phyloP scores from a whole-genome alignment of 2,329 filamentous ascomycete genomes.

The Gyromitra esculenta region DNA sequence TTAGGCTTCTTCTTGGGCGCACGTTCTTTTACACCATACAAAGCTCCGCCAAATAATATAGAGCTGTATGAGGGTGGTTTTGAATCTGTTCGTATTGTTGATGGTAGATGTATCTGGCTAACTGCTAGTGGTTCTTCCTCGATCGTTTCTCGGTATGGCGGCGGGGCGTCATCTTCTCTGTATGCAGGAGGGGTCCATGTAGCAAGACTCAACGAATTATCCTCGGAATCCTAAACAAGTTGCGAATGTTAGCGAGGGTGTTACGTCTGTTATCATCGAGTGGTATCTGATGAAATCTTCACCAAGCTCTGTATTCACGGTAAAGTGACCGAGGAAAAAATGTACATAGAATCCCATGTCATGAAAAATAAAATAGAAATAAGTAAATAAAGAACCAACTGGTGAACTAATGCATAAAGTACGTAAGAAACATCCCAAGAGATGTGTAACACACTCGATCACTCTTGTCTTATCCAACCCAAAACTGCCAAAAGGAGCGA shows the following conservation, averaged over 20 bases:
- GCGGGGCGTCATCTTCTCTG: constrained; percentile 32
- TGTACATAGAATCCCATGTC: neutral
- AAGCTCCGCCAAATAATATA: constrained; percentile 31
- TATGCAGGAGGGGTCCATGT: constrained; percentile 31
- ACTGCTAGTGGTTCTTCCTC: constrained; percentile 37
- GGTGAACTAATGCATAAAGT: neutral
- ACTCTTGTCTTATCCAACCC: neutral
- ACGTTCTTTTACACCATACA: constrained; percentile 40
- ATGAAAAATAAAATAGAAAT: neutral
- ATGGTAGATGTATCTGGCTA: constrained; percentile 16
- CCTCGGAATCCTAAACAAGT: constrained; percentile 14
- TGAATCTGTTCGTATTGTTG: constrained; percentile 19
- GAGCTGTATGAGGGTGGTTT: constrained; percentile 4
- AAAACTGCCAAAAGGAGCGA: constrained; percentile 1
- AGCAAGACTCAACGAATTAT: constrained; percentile 6
- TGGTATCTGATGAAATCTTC: constrained; percentile 20
- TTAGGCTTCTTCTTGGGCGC: neutral
- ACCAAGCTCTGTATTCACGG: neutral
- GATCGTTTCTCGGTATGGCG: constrained; percentile 38
- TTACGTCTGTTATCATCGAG: neutral
- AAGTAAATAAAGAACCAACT: neutral
- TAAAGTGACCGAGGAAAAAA: neutral
- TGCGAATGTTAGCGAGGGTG: constrained; percentile 35
- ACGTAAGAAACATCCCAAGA: neutral
- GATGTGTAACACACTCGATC: constrained; percentile 9